Base-by-base conservation (phyloP, 2,329 filamentous ascomycete species). In the Sclerotinia trifoliorum region DNA sequence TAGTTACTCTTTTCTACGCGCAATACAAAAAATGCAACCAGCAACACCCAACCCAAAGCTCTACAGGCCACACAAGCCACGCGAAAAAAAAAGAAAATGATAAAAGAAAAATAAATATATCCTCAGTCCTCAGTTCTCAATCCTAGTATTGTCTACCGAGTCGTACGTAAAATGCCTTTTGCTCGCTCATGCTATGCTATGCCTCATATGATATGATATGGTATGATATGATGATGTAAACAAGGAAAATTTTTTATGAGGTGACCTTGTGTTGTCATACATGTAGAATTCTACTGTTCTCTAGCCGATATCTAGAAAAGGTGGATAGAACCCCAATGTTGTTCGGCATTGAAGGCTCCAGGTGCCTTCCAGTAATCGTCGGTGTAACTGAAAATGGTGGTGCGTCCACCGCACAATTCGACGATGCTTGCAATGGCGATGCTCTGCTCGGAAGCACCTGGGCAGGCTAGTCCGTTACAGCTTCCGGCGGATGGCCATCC, bases 301-400 rank as follows among this genome's bases (percentile, higher is more conserved):
- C 39, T 13, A 35, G 35, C 13, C 7, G 17, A 3, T 19, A 58
- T 65, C 42, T 68, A 68, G 66, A 68, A 68, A 46, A 68, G 60
- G 6, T 65, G 26, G 61, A 75, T 72, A n/a, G 70, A 44, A 66
- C 93, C 92, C 86, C 92, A 97, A 84, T 84, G 83, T 81, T 89
- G 87, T 88, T 97, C 94, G 75, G 93, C 92, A 70, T 81, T 81
- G 80, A 88, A 92, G 46, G 80, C 78, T 73, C 90, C 90, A 42
- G 85, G 80, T 52, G 81, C 76, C 88, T 97, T 97, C 94, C 94
- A 98, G 74, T 80, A 72, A 79, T 97, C 94, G 76, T 96, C 83
- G 75, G 86, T 83, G 81, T 85, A 93, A 74, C 88, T 91, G 87
- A 97, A 96, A 83, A 96, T 89, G 79, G 92, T 88, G 55, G 88